phyloP scores from a whole-genome alignment of 1,139 yeast genomes.

The Taphrina wiesneri region DNA sequence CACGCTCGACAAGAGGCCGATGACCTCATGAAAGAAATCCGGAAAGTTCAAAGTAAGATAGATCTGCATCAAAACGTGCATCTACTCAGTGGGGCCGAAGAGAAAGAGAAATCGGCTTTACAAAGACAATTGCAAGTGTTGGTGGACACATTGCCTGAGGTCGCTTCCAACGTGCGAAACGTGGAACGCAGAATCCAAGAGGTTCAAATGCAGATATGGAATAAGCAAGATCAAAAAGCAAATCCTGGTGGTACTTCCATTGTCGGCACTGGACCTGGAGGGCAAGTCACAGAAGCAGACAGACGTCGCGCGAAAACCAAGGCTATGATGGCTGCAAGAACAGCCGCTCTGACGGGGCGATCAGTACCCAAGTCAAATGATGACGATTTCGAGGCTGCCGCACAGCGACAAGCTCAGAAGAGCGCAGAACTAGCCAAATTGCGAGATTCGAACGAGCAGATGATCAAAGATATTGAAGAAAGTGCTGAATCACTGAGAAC shows the following conservation, averaged over 20 bases:
- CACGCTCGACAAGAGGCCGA: conserved; percentile 62
- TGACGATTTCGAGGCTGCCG: conserved; percentile 56
- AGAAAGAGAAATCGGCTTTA: conserved; percentile 50
- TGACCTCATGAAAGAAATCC: conserved; percentile 62
- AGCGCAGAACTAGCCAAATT: conserved; percentile 59
- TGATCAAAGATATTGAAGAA: conserved; percentile 69
- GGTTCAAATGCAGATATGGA: conserved; percentile 64
- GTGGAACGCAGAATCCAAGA: conserved; percentile 70
- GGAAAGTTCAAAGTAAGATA: conserved; percentile 56
- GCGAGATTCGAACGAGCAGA: conserved; percentile 55
- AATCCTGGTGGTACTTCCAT: conserved; percentile 66
- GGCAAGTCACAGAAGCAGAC: conserved; percentile 78
- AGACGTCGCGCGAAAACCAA: conserved; percentile 74
- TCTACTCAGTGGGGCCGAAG: conserved; percentile 43
- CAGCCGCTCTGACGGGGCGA: conserved; percentile 90
- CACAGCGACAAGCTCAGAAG: conserved; percentile 59
- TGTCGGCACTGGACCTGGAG: conserved; percentile 81
- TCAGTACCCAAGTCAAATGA: conserved; percentile 52
- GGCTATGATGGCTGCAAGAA: conserved; percentile 73
- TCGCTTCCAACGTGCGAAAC: conserved; percentile 61
- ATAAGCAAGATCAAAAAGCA: conserved; percentile 56
- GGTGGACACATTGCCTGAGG: conserved; percentile 67
- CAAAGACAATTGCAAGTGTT: conserved; percentile 56
- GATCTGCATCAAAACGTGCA: conserved; percentile 44
- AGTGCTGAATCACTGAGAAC: conserved; percentile 72